A percentile compares a stretch with the other conserved stretches of the same genome.
Conservation (phyloP, 345 rosid genomes). For the Anacardium occidentale region DNA sequence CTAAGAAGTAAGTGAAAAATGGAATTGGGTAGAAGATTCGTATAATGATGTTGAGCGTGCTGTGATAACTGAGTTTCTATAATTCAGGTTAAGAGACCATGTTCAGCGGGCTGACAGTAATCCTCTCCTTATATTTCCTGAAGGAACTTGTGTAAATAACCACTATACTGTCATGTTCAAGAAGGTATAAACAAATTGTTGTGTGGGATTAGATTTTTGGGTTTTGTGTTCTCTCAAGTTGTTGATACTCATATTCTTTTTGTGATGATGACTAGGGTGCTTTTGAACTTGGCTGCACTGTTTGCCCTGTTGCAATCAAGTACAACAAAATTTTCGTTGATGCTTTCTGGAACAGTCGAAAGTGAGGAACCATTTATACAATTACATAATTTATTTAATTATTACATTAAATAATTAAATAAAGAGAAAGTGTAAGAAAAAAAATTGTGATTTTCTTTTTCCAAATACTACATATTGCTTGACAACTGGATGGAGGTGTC, state of each 20-base stretch:
- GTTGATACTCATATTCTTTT: slow-evolving; percentile 9
- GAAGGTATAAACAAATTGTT: slow-evolving; percentile 53
- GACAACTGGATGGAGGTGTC: background rate
- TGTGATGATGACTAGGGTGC: slow-evolving; percentile 64
- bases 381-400: background rate
- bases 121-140: slow-evolving; percentile 98
- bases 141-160: slow-evolving; percentile 96
- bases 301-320: slow-evolving; percentile 95
- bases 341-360: slow-evolving; percentile 99
- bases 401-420: background rate
- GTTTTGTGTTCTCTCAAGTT: slow-evolving; percentile 4
- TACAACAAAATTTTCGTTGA: slow-evolving; percentile 97
- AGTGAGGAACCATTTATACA: slow-evolving; percentile 45
- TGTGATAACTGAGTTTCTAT: slow-evolving; percentile 20
- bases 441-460: background rate
- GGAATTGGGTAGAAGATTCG: background rate
- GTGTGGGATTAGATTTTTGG: slow-evolving; percentile 6
- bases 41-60: slow-evolving; percentile 7
- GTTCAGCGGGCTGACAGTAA: slow-evolving; percentile 84
- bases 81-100: slow-evolving; percentile 86
- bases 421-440: too few relatives aligned
- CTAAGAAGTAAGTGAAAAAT: slow-evolving; percentile 65
- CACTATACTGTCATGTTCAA: slow-evolving; percentile 98
- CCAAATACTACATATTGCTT: background rate
- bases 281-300: slow-evolving; percentile 91